These are phyloP conservation scores for Podaxis mareebaensis DNA, from an alignment of 768 basidiomycete genomes.

Conservation along the genomic window DNA sequence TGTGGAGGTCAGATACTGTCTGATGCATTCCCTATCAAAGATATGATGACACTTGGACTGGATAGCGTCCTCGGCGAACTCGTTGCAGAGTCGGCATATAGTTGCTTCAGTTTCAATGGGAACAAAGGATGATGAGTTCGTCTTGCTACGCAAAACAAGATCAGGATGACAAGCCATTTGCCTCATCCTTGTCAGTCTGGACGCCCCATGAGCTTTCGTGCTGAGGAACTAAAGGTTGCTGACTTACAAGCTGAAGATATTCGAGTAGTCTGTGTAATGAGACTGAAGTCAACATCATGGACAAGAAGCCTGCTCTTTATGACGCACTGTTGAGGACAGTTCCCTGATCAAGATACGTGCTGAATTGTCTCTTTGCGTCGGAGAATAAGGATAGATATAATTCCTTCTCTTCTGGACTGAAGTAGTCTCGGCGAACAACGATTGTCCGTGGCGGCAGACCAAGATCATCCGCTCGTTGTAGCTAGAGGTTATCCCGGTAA, in stretches of 20 bases:
- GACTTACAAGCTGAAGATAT: conserved; percentile 78
- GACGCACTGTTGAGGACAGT: conserved; percentile 89
- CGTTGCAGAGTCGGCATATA: conserved; percentile 94
- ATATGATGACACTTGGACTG: conserved; percentile 91
- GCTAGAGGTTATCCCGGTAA: conserved; percentile 38
- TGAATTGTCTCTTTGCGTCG: conserved; percentile 90
- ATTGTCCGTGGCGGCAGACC: conserved; percentile 93
- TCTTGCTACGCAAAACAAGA: conserved; percentile 86
- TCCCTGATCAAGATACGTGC: conserved; percentile 85
- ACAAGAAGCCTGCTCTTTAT: background rate
- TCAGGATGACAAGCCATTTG: conserved; percentile 97
- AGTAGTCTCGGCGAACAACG: conserved; percentile 85
- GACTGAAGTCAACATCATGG: conserved; percentile 10
- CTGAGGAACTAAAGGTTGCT: background rate
- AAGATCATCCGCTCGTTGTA: conserved; percentile 95
- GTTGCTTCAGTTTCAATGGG: conserved; percentile 70
- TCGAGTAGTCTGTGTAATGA: conserved; percentile 69
- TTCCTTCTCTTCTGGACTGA: conserved; percentile 97
- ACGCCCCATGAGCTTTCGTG: conserved; percentile 20
- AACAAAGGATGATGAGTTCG: conserved; percentile 63
- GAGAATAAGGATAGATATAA: conserved; percentile 89
- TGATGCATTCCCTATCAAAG: conserved; percentile 95
- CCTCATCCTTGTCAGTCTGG: conserved; percentile 89
- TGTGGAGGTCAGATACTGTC: conserved; percentile 81
- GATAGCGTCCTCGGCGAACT: conserved; percentile 96